A percentile compares a stretch with the other conserved stretches of the same genome.
Conservation (phyloP, 73 alveolate species). For the Paramecium tetraurelia region DNA sequence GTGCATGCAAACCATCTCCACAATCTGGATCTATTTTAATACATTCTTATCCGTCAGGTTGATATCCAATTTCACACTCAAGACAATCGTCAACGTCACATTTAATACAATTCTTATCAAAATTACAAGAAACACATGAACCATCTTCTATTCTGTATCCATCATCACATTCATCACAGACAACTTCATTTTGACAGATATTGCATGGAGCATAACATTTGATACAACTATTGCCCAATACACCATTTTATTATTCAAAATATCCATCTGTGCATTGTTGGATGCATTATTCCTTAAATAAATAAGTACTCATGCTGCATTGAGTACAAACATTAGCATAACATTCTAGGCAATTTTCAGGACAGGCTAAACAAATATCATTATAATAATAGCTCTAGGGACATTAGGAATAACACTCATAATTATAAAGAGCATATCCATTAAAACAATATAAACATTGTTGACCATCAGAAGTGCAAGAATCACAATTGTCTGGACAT, state of each 20-base stretch:
- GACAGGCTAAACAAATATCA: background rate
- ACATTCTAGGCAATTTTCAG: constrained; percentile 19
- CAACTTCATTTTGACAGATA: background rate
- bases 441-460: background rate
- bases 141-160: background rate
- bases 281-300: background rate
- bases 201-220: constrained; percentile 19
- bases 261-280: constrained; percentile 18
- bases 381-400: background rate
- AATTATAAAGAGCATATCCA: constrained; percentile 3
- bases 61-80: background rate
- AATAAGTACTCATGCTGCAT: background rate
- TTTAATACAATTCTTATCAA: background rate
- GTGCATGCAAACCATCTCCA: constrained; percentile 54
- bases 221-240: constrained; percentile 2
- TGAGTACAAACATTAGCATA: background rate
- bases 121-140: background rate
- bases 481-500: constrained; percentile 18
- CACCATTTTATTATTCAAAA: constrained; percentile 13
- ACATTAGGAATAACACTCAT: constrained; percentile 19
- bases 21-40: background rate
- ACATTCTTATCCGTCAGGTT: background rate
- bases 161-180: constrained; percentile 7
- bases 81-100: background rate
- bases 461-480: background rate